Evolutionary conservation across 2,329 filamentous ascomycete species (phyloP), one percentile per base, ranked within the genome.

Genomic region (Pseudogymnoascus sp.): DNA sequence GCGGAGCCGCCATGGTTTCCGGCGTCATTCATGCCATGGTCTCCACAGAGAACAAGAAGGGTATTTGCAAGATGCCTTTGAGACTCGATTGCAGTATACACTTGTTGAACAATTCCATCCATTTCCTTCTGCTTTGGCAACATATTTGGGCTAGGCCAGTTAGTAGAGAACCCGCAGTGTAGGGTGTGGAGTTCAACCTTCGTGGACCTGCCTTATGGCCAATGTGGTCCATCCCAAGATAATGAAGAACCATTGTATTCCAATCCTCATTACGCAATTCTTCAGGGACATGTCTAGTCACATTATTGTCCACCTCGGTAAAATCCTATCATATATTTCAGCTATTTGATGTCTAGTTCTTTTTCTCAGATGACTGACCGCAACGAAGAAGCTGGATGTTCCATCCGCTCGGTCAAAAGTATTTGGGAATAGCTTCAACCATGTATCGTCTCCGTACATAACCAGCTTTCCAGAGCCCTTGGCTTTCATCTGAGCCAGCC

Each of bases 1-100:
- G 92, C 92, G 8, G 92, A 96, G 37, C 92, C 94, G 28, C 94
- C 94, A 71, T 99, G 94, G 66, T 97, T 97, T 2, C 94, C 94
- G 18, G 90, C 94, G 67, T 97, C 92, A 67, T 97, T 99, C 94
- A 99, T 99, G n/a, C 94, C 94, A 70, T 99, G 94, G 68, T 99
- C 95, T 60, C 94, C 94, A 60, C 87, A 90, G 5, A 99, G 75
- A 2, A 99, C 85, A 48, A 99, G 80, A 1, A 99, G 75, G 0
- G 92, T 91, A 3, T 88, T 88, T 30, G 82, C 70, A 1, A 96
- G 82, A 71, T 96, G 87, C 1, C 80, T 70, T 60, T 88, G 75
- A 3, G 79, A 79, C 68, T 88, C 80, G 64, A 99, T 88, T 5
- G 89, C 87, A 10, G 79, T 76, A 69, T 90, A 96, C 23, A 99